Conservation (phyloP, 2,329 filamentous ascomycete genomes). For the Pseudonectria foliicola region DNA sequence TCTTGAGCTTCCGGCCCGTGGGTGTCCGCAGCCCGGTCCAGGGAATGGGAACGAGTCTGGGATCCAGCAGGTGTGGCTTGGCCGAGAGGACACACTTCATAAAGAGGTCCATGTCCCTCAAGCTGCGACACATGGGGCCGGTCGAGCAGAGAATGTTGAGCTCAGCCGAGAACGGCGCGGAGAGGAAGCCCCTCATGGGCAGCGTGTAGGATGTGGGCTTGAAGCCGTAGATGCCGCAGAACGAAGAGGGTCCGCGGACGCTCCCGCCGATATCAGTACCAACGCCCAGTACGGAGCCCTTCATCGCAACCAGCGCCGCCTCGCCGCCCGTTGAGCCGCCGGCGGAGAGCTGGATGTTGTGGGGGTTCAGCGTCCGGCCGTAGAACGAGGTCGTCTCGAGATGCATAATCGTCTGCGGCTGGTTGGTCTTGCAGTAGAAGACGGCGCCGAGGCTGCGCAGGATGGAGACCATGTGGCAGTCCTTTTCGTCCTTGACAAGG, state of each 20-base stretch:
- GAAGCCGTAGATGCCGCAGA: conserved; percentile 5
- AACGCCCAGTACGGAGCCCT: conserved; percentile 5
- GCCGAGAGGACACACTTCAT: conserved; percentile 8
- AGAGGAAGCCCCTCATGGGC: not conserved
- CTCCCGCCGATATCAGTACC: conserved; percentile 12
- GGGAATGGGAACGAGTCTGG: conserved; percentile 20
- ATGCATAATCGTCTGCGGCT: not conserved
- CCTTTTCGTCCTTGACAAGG: conserved; percentile 44
- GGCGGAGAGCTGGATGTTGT: conserved; percentile 3
- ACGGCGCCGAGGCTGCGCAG: conserved; percentile 48
- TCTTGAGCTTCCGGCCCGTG: conserved; percentile 22
- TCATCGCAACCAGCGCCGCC: conserved; percentile 4
- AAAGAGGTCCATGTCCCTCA: conserved; percentile 18
- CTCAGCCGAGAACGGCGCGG: not conserved
- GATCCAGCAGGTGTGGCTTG: conserved; percentile 19
- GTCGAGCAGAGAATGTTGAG: conserved; percentile 5
- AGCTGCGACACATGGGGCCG: conserved; percentile 17
- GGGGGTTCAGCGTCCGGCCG: not conserved
- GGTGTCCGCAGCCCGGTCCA: conserved; percentile 22
- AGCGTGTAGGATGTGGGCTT: conserved; percentile 8
- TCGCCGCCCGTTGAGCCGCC: conserved; percentile 12
- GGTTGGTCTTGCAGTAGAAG: not conserved
- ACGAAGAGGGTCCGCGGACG: conserved; percentile 7
- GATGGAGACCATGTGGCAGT: conserved; percentile 51
- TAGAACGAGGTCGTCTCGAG: not conserved